Conservation (phyloP, 1,284 basidiomycete species). For the Thecaphora frezii region DNA sequence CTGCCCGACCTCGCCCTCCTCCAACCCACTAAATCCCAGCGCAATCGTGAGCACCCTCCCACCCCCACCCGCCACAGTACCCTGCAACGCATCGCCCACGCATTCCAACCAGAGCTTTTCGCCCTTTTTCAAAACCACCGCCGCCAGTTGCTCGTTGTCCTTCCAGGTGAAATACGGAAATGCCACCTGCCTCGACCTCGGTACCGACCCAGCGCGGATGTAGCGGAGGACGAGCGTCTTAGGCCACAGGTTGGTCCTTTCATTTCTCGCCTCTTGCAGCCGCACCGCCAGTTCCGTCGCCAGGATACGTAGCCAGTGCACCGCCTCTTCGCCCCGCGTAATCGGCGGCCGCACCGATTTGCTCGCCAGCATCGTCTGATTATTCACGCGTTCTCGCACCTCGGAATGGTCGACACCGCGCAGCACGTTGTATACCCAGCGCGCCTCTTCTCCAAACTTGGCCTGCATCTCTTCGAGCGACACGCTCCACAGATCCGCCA, state of each 20-base stretch:
- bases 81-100: slow-evolving; percentile 61
- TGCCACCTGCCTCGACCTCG: slow-evolving; percentile 74
- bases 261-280: slow-evolving; percentile 77
- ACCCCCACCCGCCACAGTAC: slow-evolving; percentile 19
- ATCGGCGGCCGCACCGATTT: slow-evolving; percentile 52
- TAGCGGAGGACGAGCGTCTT: slow-evolving; percentile 75
- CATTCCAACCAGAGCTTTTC: slow-evolving; percentile 86
- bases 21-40: slow-evolving; percentile 81
- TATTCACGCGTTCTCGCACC: slow-evolving; percentile 65
- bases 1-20: slow-evolving; percentile 77
- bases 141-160: slow-evolving; percentile 56
- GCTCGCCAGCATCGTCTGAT: slow-evolving; percentile 52
- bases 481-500: slow-evolving; percentile 69
- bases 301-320: slow-evolving; percentile 87
- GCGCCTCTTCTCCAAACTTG: slow-evolving; percentile 76
- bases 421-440: slow-evolving; percentile 75
- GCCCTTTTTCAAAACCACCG: slow-evolving; percentile 74
- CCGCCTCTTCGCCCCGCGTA: slow-evolving; percentile 45
- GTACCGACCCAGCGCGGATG: slow-evolving; percentile 65
- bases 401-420: slow-evolving; percentile 86
- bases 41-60: slow-evolving; percentile 70
- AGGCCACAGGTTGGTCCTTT: slow-evolving; percentile 74
- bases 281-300: slow-evolving; percentile 84
- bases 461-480: slow-evolving; percentile 74
- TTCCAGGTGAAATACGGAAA: slow-evolving; percentile 68